Percentiles rank a stretch among this genome's conserved stretches.
These are phyloP conservation scores for Podaxis sp. DNA, from an alignment of 768 basidiomycete species.

Conservation along the genomic window DNA sequence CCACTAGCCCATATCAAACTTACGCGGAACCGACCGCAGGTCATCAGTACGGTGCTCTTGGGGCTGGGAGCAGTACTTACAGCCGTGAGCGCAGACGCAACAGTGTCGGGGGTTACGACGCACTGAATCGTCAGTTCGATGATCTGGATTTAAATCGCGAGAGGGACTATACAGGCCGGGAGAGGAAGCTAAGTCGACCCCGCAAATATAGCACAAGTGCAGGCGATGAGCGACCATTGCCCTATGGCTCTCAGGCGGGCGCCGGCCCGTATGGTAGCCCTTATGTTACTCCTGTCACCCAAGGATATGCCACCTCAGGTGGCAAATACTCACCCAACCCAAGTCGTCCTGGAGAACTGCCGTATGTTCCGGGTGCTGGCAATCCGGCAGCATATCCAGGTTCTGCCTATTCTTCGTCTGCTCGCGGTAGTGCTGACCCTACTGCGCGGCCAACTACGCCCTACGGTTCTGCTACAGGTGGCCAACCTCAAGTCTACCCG, in stretches of 20 bases:
- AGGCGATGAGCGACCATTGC: slow-evolving; percentile 12
- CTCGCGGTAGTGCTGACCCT: slow-evolving; percentile 26
- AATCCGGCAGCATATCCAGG: slow-evolving; percentile 28
- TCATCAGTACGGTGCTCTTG: slow-evolving; percentile 16
- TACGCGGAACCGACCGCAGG: slow-evolving; percentile 16
- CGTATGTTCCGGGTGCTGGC: slow-evolving; percentile 25
- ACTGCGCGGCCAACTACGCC: slow-evolving; percentile 41
- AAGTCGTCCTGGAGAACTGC: slow-evolving; percentile 41
- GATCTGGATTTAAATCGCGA: slow-evolving; percentile 36
- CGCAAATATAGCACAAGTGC: slow-evolving; percentile 43
- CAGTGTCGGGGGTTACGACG: slow-evolving; percentile 23
- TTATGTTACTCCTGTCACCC: slow-evolving; percentile 24
- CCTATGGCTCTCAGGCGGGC: neutral
- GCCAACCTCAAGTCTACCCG: slow-evolving; percentile 41
- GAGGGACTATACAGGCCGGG: slow-evolving; percentile 27
- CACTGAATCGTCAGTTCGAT: slow-evolving; percentile 37
- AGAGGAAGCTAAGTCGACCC: slow-evolving; percentile 35
- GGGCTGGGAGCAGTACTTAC: slow-evolving; percentile 16
- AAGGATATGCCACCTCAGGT: slow-evolving; percentile 10
- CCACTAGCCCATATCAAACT: slow-evolving; percentile 20
- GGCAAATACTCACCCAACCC: slow-evolving; percentile 21
- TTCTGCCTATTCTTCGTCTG: slow-evolving; percentile 27
- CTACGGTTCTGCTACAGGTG: slow-evolving; percentile 25
- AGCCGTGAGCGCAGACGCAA: slow-evolving; percentile 30
- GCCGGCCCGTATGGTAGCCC: slow-evolving; percentile 24